Percentiles rank a stretch among this genome's conserved stretches.
These are phyloP conservation scores for Exsudoporus frostii DNA, from an alignment of 768 basidiomycete species.

Conservation along the genomic window DNA sequence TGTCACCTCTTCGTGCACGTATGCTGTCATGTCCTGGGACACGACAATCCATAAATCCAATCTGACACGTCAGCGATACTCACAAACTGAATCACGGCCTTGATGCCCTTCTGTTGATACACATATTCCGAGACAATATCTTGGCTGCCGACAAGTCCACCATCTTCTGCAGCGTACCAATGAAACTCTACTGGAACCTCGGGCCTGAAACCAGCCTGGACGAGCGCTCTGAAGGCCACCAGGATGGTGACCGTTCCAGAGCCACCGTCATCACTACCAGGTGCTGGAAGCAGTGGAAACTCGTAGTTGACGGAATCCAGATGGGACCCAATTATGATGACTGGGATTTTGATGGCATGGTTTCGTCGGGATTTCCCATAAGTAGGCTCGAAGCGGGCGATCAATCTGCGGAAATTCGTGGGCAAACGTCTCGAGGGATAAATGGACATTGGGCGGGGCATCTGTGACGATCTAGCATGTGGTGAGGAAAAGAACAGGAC, in stretches of 20 bases:
- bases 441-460: constrained; percentile 8
- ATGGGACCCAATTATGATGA: constrained; percentile 40
- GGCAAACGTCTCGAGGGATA: constrained; percentile 23
- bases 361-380: not conserved
- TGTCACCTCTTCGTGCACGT: constrained; percentile 13
- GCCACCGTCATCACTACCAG: constrained; percentile 51
- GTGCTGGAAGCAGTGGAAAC: constrained; percentile 41
- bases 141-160: constrained; percentile 31
- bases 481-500: not conserved
- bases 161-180: constrained; percentile 78
- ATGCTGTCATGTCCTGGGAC: constrained; percentile 38
- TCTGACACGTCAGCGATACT: constrained; percentile 37
- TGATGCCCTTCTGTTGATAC: constrained; percentile 41
- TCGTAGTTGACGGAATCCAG: constrained; percentile 43
- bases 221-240: constrained; percentile 70
- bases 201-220: constrained; percentile 67
- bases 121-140: constrained; percentile 52
- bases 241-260: constrained; percentile 76
- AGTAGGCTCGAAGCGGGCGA: constrained; percentile 27
- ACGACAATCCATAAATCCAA: not conserved
- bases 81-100: constrained; percentile 49
- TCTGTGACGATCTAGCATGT: constrained; percentile 7
- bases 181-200: constrained; percentile 71
- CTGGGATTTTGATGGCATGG: constrained; percentile 13
- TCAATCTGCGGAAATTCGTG: constrained; percentile 20